Conservation (phyloP, 306 rosid species). For the Senna siamea region DNA sequence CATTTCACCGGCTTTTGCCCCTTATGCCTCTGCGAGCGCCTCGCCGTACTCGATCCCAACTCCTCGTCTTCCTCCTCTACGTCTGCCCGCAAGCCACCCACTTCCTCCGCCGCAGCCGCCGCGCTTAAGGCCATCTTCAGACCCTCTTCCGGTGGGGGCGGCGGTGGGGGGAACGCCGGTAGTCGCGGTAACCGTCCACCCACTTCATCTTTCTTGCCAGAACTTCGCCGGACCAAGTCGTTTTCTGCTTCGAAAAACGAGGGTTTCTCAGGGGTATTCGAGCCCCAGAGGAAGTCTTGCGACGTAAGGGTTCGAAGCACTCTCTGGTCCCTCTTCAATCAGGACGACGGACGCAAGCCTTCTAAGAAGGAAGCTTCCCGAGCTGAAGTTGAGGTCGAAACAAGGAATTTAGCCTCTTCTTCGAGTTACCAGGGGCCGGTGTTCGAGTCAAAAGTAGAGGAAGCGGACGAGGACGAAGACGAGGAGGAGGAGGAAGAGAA, state of each 20-base stretch:
- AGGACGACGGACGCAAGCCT: slow-evolving; percentile 74
- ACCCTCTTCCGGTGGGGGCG: slow-evolving; percentile 34
- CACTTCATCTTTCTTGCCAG: slow-evolving; percentile 54
- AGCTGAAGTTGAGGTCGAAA: slow-evolving; percentile 48
- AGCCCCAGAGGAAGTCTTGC: slow-evolving; percentile 92
- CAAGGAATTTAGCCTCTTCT: slow-evolving; percentile 53
- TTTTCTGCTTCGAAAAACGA: slow-evolving; percentile 99
- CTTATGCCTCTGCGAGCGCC: slow-evolving; percentile 86
- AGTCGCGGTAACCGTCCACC: slow-evolving; percentile 37
- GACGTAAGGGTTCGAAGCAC: slow-evolving; percentile 91
- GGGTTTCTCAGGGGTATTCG: slow-evolving; percentile 79
- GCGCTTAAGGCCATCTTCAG: slow-evolving; percentile 72
- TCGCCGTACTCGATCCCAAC: slow-evolving; percentile 62
- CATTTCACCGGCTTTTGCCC: slow-evolving; percentile 80
- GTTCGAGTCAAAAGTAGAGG: slow-evolving; percentile 59
- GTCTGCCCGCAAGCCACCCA: slow-evolving; percentile 62
- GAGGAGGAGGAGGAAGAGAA: slow-evolving; percentile 46
- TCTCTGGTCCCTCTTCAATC: slow-evolving; percentile 70
- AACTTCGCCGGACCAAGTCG: slow-evolving; percentile 95
- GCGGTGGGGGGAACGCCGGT: no score
- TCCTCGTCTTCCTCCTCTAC: slow-evolving; percentile 55
- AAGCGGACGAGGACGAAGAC: slow-evolving; percentile 36
- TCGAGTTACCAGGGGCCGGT: slow-evolving; percentile 62
- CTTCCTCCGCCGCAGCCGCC: slow-evolving; percentile 70
- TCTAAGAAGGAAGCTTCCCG: slow-evolving; percentile 47